phyloP scores from a whole-genome alignment of 2,329 filamentous ascomycete genomes.

The Exophiala lecanii-corni region DNA sequence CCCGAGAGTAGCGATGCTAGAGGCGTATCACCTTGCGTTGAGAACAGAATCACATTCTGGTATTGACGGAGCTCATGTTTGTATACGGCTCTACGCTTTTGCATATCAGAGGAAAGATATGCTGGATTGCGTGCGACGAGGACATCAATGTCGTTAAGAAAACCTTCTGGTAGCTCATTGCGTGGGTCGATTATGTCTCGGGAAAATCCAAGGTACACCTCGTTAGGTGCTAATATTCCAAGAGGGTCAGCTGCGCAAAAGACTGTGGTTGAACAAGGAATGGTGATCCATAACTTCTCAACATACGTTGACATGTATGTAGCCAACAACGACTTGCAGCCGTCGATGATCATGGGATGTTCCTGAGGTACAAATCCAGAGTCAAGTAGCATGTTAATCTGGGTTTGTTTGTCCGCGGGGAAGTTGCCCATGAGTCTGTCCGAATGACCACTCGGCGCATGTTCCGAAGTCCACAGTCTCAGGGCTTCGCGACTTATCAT shows the following conservation, averaged over 20 bases:
- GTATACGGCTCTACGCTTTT: conserved; percentile 48
- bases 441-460: neutral
- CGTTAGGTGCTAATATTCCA: conserved; percentile 47
- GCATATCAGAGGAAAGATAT: conserved; percentile 55
- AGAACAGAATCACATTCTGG: conserved; percentile 55
- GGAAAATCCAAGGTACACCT: conserved; percentile 55
- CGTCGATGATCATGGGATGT: conserved; percentile 36
- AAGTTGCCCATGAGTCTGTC: conserved; percentile 32
- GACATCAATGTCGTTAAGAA: conserved; percentile 47
- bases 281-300: conserved; percentile 44
- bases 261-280: conserved; percentile 50
- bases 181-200: conserved; percentile 37
- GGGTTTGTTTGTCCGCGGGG: conserved; percentile 32
- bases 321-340: conserved; percentile 33
- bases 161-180: conserved; percentile 36
- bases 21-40: conserved; percentile 48
- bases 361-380: conserved; percentile 42
- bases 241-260: conserved; percentile 55
- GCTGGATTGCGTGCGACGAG: conserved; percentile 56
- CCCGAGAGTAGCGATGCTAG: conserved; percentile 58
- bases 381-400: conserved; percentile 36
- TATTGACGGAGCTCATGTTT: conserved; percentile 50
- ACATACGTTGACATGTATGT: conserved; percentile 40
- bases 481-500: conserved; percentile 12
- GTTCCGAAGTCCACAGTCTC: conserved; percentile 23